phyloP scores from a whole-genome alignment of 2,329 filamentous ascomycete species.

The Pseudopithomyces chartarum region DNA sequence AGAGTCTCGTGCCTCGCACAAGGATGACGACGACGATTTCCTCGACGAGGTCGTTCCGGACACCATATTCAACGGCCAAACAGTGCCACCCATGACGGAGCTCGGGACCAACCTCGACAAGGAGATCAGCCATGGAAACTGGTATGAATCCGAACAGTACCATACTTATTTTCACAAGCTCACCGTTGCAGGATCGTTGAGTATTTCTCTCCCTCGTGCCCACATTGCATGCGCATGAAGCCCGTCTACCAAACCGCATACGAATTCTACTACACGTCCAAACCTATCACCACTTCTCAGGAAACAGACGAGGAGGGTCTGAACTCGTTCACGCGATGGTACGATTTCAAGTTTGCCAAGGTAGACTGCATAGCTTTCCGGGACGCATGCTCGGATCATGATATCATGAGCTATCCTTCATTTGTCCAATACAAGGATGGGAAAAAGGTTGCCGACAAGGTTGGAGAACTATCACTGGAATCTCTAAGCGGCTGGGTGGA shows the following conservation, averaged over 20 bases:
- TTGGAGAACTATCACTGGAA: constrained; percentile 70
- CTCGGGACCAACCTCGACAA: constrained; percentile 64
- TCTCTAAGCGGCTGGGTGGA: constrained; percentile 74
- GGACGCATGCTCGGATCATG: constrained; percentile 73
- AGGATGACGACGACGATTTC: constrained; percentile 29
- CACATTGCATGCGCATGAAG: constrained; percentile 78
- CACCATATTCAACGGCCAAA: constrained; percentile 69
- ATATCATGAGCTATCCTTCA: constrained; percentile 74
- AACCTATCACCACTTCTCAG: constrained; percentile 58
- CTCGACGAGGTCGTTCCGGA: constrained; percentile 33
- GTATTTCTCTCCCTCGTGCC: constrained; percentile 59
- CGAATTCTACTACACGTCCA: constrained; percentile 92
- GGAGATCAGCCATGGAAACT: constrained; percentile 68
- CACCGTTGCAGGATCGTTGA: constrained; percentile 49
- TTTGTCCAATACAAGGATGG: constrained; percentile 83
- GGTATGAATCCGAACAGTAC: constrained; percentile 51
- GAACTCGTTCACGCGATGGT: constrained; percentile 78
- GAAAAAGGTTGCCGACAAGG: constrained; percentile 64
- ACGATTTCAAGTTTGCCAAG: constrained; percentile 85
- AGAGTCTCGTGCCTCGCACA: constrained; percentile 17
- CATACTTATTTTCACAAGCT: neutral
- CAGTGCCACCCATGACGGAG: constrained; percentile 68
- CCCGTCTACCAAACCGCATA: constrained; percentile 91
- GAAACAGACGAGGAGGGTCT: constrained; percentile 51
- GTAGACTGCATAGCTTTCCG: constrained; percentile 85